phyloP scores from a whole-genome alignment of 371 early-diverging fungal species.

The Mortierella sp. region DNA sequence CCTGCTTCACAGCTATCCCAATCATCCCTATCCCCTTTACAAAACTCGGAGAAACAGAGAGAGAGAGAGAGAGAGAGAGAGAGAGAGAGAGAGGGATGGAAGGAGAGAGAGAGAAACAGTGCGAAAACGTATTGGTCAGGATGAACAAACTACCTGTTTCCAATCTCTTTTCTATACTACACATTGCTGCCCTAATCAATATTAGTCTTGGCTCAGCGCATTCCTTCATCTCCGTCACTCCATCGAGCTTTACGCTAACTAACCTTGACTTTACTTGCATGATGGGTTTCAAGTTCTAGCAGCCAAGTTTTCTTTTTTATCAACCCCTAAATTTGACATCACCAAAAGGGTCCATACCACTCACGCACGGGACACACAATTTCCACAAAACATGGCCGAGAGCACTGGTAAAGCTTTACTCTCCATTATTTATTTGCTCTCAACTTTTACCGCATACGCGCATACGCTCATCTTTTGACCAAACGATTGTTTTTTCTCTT shows the following conservation, averaged over 20 bases:
- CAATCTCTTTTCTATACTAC: not conserved
- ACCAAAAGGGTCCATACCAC: not conserved
- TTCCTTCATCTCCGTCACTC: not conserved
- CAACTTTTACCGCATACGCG: not conserved
- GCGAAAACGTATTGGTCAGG: no score
- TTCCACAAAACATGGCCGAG: conserved; percentile 35
- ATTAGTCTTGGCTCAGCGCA: no score
- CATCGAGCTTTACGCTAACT: not conserved
- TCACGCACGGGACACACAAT: not conserved
- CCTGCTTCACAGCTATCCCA: conserved; percentile 9
- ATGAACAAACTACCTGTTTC: no score
- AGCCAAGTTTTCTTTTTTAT: not conserved
- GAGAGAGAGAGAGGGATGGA: not conserved
- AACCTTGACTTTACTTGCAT: not conserved
- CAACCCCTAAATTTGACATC: not conserved
- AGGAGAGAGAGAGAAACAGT: no score
- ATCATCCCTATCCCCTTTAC: conserved; percentile 23
- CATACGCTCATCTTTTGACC: not conserved
- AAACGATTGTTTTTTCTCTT: not conserved
- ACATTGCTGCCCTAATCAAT: not conserved
- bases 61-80: not conserved
- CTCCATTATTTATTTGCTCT: not conserved
- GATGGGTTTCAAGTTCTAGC: not conserved
- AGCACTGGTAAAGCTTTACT: conserved; percentile 26
- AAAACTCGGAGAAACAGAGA: conserved; percentile 2